Evolutionary conservation across 495 filamentous ascomycete species (phyloP).

Genomic region (Neurospora sp.): DNA sequence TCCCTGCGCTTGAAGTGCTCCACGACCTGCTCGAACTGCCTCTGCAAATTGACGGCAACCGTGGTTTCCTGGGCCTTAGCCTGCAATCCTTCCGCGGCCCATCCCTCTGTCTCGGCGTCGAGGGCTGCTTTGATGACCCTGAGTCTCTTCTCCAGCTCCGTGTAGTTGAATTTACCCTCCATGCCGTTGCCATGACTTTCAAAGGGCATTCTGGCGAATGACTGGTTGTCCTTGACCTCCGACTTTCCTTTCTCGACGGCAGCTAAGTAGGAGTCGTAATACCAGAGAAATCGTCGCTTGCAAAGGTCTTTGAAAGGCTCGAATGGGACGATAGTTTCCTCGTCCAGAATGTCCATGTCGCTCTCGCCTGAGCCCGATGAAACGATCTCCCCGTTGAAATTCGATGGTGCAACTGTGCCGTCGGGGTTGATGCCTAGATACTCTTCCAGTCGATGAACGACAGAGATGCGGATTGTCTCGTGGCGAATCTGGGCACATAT

Average conservation of each 20-base stretch:
- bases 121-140: conserved; percentile 53
- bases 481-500: conserved; percentile 62
- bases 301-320: conserved; percentile 82
- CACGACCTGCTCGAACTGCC: conserved; percentile 76
- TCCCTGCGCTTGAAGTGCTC: conserved; percentile 60
- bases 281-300: conserved; percentile 93
- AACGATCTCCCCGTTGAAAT: conserved; percentile 35
- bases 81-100: conserved; percentile 57
- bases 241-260: conserved; percentile 54
- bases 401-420: conserved; percentile 28
- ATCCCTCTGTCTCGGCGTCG: conserved; percentile 59
- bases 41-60: conserved; percentile 69
- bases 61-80: conserved; percentile 56
- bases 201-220: conserved; percentile 75
- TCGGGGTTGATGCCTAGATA: conserved; percentile 56
- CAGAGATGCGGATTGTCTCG: conserved; percentile 76
- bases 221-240: conserved; percentile 46
- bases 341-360: conserved; percentile 42
- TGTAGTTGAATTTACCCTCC: conserved; percentile 81
- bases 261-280: conserved; percentile 74
- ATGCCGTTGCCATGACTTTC: conserved; percentile 71
- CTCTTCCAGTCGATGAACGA: conserved; percentile 76
- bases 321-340: conserved; percentile 44
- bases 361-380: conserved; percentile 21
- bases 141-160: conserved; percentile 59